These are phyloP conservation scores for Globisporangium canariense DNA, from an alignment of 352 stramenopile species.

Conservation along the genomic window DNA sequence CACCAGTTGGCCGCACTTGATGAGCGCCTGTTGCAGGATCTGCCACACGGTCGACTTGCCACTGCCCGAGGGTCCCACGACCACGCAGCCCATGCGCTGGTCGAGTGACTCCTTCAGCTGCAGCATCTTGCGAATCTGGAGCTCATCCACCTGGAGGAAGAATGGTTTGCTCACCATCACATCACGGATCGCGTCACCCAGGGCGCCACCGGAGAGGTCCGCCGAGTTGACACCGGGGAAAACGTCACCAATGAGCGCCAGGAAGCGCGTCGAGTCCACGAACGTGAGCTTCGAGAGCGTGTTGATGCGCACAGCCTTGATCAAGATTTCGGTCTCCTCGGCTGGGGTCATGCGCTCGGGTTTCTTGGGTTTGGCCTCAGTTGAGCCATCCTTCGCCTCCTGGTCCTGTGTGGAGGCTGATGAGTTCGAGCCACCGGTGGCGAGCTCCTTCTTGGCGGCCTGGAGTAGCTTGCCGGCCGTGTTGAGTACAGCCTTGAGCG, in stretches of 20 bases:
- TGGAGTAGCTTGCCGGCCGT: constrained; percentile 92
- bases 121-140: constrained; percentile 94
- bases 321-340: constrained; percentile 90
- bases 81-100: constrained; percentile 93
- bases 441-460: constrained; percentile 65
- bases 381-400: constrained; percentile 15
- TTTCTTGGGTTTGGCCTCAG: constrained; percentile 5
- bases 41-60: constrained; percentile 95
- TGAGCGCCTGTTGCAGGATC: constrained; percentile 87
- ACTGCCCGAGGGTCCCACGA: constrained; percentile 91
- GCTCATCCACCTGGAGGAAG: constrained; percentile 83
- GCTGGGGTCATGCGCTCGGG: constrained; percentile 45
- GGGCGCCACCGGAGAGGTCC: constrained; percentile 77
- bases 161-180: constrained; percentile 91
- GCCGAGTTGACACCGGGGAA: constrained; percentile 87
- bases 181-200: constrained; percentile 84
- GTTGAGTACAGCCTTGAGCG: constrained; percentile 93
- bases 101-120: constrained; percentile 95
- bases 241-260: constrained; percentile 91
- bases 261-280: constrained; percentile 86
- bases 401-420: constrained; percentile 6
- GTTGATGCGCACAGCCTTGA: constrained; percentile 95
- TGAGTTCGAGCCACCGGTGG: constrained; percentile 4
- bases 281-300: constrained; percentile 95
- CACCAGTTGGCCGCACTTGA: constrained; percentile 80